phyloP scores from a whole-genome alignment of 345 rosid genomes.

The Brassica cretica region DNA sequence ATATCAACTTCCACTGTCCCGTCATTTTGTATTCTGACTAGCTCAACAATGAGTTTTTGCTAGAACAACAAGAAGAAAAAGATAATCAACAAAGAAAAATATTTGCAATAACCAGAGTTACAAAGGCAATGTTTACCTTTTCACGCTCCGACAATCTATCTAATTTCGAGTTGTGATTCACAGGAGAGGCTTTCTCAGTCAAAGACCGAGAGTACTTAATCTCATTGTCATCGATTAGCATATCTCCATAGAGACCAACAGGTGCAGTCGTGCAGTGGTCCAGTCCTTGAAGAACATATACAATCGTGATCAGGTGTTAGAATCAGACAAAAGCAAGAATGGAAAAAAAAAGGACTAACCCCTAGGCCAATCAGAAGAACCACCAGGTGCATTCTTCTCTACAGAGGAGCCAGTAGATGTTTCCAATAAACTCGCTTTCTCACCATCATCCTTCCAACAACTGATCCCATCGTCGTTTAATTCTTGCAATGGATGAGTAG shows the following conservation, averaged over 20 bases:
- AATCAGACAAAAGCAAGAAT: constrained; percentile 7
- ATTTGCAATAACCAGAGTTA: neutral
- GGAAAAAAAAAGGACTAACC: constrained; percentile 42
- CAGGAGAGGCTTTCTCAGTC: constrained; percentile 57
- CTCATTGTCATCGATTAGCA: constrained; percentile 49
- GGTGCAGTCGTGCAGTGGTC: constrained; percentile 68
- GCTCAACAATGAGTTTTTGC: constrained; percentile 81
- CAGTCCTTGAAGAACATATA: constrained; percentile 58
- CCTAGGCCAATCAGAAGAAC: constrained; percentile 38
- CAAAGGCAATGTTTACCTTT: constrained; percentile 51
- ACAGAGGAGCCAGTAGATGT: constrained; percentile 28
- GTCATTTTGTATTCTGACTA: constrained; percentile 86
- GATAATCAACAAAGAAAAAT: neutral
- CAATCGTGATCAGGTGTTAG: constrained; percentile 30
- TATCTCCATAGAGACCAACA: constrained; percentile 33
- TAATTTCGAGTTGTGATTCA: constrained; percentile 57
- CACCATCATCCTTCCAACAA: constrained; percentile 29
- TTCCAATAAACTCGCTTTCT: constrained; percentile 35
- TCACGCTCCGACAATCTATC: constrained; percentile 78
- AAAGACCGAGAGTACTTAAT: constrained; percentile 60
- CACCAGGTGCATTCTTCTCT: constrained; percentile 35
- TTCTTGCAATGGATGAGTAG: constrained; percentile 49
- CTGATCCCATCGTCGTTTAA: constrained; percentile 37
- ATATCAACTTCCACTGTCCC: constrained; percentile 95
- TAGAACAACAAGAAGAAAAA: constrained; percentile 33